phyloP scores from a whole-genome alignment of 108 stramenopile species.

The Nitzschia inconspicua region DNA sequence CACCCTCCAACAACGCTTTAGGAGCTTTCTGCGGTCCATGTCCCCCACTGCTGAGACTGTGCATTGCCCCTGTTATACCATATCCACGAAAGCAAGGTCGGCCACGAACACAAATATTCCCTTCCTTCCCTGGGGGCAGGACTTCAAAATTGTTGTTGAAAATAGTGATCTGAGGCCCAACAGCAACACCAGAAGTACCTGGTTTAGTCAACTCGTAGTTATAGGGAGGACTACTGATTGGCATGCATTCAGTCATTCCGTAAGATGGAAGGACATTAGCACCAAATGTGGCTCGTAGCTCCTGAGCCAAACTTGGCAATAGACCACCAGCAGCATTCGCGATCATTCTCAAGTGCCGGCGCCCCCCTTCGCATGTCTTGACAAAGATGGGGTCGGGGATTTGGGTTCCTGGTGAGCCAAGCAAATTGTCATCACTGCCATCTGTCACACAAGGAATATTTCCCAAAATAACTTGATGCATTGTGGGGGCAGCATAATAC shows the following conservation, averaged over 20 bases:
- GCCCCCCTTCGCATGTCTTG: neutral
- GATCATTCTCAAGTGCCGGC: slow-evolving; percentile 47
- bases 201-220: slow-evolving; percentile 51
- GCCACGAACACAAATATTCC: slow-evolving; percentile 51
- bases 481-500: slow-evolving; percentile 78
- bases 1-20: slow-evolving; percentile 40
- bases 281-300: slow-evolving; percentile 36
- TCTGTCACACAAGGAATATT: no score
- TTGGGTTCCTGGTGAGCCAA: no score
- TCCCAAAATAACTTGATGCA: slow-evolving; percentile 63
- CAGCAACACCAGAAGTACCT: slow-evolving; percentile 53
- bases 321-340: slow-evolving; percentile 73
- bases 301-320: slow-evolving; percentile 43
- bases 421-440: no score
- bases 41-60: no score
- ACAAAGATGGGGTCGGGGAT: no score
- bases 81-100: slow-evolving; percentile 55
- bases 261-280: slow-evolving; percentile 56
- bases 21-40: neutral
- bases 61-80: no score
- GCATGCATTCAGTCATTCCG: slow-evolving; percentile 84
- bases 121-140: slow-evolving; percentile 35
- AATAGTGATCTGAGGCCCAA: slow-evolving; percentile 60
- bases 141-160: slow-evolving; percentile 31
- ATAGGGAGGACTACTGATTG: slow-evolving; percentile 56